Evolutionary conservation across 305 asterid species (phyloP), one percentile per base, ranked within the genome.

Genomic region (Fraxinus velutina): DNA sequence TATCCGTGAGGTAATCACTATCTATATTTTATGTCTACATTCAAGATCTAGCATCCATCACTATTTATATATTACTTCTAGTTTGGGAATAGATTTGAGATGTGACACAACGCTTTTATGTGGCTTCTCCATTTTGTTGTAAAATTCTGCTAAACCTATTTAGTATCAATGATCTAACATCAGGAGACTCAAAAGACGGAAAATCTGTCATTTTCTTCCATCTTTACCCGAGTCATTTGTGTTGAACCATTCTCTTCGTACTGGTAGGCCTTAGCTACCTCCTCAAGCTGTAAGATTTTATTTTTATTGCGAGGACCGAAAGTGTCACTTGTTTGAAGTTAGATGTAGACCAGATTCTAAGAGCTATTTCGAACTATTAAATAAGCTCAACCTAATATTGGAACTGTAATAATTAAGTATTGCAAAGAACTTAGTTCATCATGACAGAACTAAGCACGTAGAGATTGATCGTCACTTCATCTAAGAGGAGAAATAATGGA

Each of bases 1-100:
- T 80, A 93, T 96, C 79, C 98, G 98, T 9, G 99, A 96, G 99
- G 99, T 95, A 84, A 73, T 79, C 79, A 33, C 42, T 32, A 19
- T 68, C 75, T 62, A 30, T 57, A 77, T 78, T 78, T 83, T 82
- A 50, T 64, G 44, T 22, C 37, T 34, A 13, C 47, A 32, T 33
- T 60, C 36, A 29, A 32, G 55, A 71, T 76, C 30, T 57, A 64
- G 68, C 81, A 42, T 80, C 80, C 55, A 27, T 47, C 80, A 17
- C 57, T 57, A 68, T 80, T 75, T 21, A 10, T n/a, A 33, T 68
- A 27, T 68, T 68, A 10, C 74, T 68, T 68, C 19, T 68, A 68
- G 74, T 68, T 24, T 30, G 36, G 74, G 74, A 71, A 71, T 71
- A 71, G 74, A 37, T 64, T 42, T 55, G 74, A 22, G 47, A 73